phyloP scores from a whole-genome alignment of 163 green algal genomes.

The Scenedesmus sp. region DNA sequence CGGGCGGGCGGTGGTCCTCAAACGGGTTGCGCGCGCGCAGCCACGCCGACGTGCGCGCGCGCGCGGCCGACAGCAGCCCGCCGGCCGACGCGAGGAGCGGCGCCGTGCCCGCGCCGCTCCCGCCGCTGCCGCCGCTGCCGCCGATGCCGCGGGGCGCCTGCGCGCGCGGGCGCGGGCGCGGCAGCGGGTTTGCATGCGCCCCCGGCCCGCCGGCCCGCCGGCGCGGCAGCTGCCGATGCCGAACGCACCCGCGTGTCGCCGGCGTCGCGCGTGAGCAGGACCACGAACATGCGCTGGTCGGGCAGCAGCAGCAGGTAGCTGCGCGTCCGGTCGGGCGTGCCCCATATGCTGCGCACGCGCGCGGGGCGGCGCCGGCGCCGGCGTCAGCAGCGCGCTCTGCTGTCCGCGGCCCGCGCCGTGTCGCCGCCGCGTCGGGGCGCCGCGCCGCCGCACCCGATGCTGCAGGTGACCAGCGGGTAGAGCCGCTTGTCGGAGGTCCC shows the following conservation, averaged over 20 bases:
- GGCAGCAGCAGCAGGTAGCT: conserved; percentile 39
- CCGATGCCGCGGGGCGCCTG: too few species aligned
- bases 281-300: conserved; percentile 35
- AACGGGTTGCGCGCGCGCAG: conserved; percentile 51
- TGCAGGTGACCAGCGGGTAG: conserved; percentile 23
- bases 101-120: too few species aligned
- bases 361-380: too few species aligned
- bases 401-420: too few species aligned
- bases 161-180: too few species aligned
- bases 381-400: too few species aligned
- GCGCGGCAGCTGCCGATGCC: neutral
- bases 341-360: conserved; percentile 37
- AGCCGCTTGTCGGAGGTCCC: conserved; percentile 35
- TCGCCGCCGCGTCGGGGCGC: too few species aligned
- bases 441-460: conserved; percentile 41
- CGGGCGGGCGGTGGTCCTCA: neutral
- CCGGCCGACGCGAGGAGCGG: too few species aligned
- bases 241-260: neutral
- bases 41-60: conserved; percentile 29
- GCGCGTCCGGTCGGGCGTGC: neutral
- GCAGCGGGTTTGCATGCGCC: too few species aligned
- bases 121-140: too few species aligned
- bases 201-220: too few species aligned
- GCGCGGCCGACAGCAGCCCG: conserved; percentile 1
- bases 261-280: conserved; percentile 23